Evolutionary conservation across 768 basidiomycete genomes (phyloP), one percentile per base, ranked within the genome.

Genomic region (Rossbeevera mucosa): DNA sequence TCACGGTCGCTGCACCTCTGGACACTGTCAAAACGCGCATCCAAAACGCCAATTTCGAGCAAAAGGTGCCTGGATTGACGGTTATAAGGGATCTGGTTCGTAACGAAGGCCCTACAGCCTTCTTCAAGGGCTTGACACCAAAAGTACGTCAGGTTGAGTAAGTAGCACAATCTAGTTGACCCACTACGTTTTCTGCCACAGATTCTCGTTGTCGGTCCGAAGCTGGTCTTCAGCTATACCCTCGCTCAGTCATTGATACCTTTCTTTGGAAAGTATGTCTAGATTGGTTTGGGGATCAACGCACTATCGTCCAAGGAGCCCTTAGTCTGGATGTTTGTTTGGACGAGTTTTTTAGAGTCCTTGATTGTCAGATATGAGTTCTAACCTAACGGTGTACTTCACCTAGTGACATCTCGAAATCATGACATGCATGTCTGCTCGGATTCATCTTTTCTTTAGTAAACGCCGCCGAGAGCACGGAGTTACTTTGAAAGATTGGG

Each of bases 211-310:
- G 94, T 98, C 31, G 94, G 94, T 47, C 95, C 95, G 36, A 97
- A 98, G 74, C 83, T 98, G 30, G 92, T 98, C 61, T 98, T 98
- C 80, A 93, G 91, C 62, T 97, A 95, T 76, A 98, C 95, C 45
- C 81, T 97, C 4, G 95, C 95, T 11, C 95, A 98, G 72, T 89
- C 88, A 16, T 77, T 98, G 70, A 97, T 98, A 75, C 94, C 94
- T 43, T 74, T 86, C 62, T 96, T 94, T 72, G 80, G 85, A 40
- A 82, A 91, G 69, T 94, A 90, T 69, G 89, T 91, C 56, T 91
- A 66, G 64, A 63, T 47, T 46, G 45, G 24, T 7, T 9, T 13
- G 22, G 45, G 21, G 22, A 26, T 20, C 50, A 25, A 16, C n/a
- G 28, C 18, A 18, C 38, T 31, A 18, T 20, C 4, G 20, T 42